phyloP scores from a whole-genome alignment of 805 yeast genomes.

The Wickerhamomyces alni region DNA sequence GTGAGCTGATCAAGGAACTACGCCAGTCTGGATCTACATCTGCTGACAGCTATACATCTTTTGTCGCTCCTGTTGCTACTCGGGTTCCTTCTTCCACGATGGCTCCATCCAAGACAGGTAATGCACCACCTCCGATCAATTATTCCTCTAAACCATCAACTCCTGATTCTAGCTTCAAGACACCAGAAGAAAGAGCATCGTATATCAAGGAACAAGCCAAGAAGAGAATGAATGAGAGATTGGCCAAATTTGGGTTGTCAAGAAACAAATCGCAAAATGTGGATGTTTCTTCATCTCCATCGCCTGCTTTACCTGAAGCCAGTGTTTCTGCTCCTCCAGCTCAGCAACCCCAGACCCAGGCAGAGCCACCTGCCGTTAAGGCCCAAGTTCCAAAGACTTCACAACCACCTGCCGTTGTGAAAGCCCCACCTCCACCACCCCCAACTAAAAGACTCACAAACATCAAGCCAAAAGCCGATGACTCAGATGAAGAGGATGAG shows the following conservation, averaged over 20 bases:
- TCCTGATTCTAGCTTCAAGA: slow-evolving; percentile 27
- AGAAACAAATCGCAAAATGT: slow-evolving; percentile 31
- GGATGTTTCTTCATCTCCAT: slow-evolving; percentile 2
- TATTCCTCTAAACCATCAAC: slow-evolving; percentile 16
- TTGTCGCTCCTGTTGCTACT: no score
- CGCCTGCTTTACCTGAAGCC: slow-evolving; percentile 2
- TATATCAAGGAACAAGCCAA: slow-evolving; percentile 76
- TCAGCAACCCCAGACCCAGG: slow-evolving; percentile 1
- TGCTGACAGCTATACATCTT: no score
- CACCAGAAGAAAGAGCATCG: slow-evolving; percentile 70
- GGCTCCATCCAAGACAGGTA: slow-evolving; percentile 5
- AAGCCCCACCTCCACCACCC: slow-evolving; percentile 11
- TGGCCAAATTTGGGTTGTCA: slow-evolving; percentile 72
- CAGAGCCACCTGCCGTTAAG: background rate
- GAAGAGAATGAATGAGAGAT: slow-evolving; percentile 76
- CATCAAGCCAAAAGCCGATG: slow-evolving; percentile 8
- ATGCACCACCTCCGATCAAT: slow-evolving; percentile 11
- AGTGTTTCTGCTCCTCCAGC: slow-evolving; percentile 1
- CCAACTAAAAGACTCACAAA: slow-evolving; percentile 2
- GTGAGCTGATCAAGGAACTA: slow-evolving; percentile 53
- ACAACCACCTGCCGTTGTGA: slow-evolving; percentile 5
- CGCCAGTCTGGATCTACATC: background rate
- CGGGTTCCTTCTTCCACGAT: slow-evolving; percentile 19
- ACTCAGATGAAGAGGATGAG: slow-evolving; percentile 39
- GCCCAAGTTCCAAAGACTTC: background rate